Percentiles rank a stretch among this genome's conserved stretches.
Evolutionary conservation across 2,329 filamentous ascomycete species (phyloP).

Genomic region (Aspergillus sp.): DNA sequence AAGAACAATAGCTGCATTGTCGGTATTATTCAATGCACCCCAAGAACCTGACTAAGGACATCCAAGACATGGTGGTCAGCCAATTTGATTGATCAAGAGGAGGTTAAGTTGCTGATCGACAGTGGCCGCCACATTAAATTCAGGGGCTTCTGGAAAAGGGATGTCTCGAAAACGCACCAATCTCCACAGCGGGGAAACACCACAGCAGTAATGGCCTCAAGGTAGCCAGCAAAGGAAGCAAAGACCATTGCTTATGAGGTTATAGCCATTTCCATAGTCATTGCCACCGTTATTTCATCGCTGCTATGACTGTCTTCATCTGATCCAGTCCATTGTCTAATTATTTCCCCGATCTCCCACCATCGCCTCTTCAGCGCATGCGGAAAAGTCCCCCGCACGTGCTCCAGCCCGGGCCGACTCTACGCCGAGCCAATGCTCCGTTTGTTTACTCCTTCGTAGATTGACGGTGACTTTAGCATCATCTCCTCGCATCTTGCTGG

Average conservation of each 20-base stretch:
- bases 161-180: conserved; percentile 1
- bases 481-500: too few species aligned
- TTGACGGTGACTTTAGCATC: too few species aligned
- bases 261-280: not conserved
- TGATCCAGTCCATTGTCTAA: too few species aligned
- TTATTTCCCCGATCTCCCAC: too few species aligned
- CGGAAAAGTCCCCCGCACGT: conserved; percentile 7
- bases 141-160: conserved; percentile 5
- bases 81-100: not conserved
- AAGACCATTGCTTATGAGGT: not conserved
- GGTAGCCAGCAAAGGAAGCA: not conserved
- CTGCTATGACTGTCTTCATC: too few species aligned
- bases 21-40: not conserved
- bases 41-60: not conserved
- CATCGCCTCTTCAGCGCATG: too few species aligned
- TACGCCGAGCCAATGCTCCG: conserved; percentile 3
- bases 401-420: conserved; percentile 17
- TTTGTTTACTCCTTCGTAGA: conserved; percentile 12
- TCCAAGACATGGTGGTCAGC: not conserved
- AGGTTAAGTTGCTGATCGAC: conserved; percentile 1
- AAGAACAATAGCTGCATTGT: not conserved
- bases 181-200: conserved; percentile 11
- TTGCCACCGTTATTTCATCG: not conserved
- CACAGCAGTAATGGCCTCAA: too few species aligned
- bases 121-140: conserved; percentile 1